Evolutionary conservation across 257 asterid genomes (phyloP), one percentile per base, ranked within the genome.

Genomic region (Jasminum sambac): DNA sequence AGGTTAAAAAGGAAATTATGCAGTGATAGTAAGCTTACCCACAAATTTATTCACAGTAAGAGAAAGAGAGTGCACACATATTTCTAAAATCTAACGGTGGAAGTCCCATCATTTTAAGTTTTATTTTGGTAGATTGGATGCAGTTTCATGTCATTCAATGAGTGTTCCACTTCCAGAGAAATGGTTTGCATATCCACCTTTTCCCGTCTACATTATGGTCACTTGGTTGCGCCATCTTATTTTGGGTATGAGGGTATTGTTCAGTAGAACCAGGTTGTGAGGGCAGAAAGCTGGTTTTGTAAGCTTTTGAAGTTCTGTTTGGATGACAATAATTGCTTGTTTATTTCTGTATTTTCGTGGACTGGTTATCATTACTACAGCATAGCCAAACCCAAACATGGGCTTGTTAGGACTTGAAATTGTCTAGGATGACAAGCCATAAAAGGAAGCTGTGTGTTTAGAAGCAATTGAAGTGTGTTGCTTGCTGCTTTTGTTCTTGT

Each of bases 261-360:
- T 55, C 34, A 55, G 3, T 55, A 55, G 23, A 55, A 55, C 11
- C 34, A 8, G 61, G 61, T 26, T 52, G 61, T 17, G 26, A n/a
- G 3, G 24, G 61, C 13, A 52, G 61, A 52, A 19, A 52, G 12
- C 2, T 52, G 11, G 10, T 21, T 26, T 21, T 52, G 61, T 52
- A 19, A 52, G 62, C 62, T 55, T 55, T 55, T 55, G 36, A 19
- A 21, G 62, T 55, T 55, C 62, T 55, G 62, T 21, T 23, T 43
- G 2, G 36, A 10, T 55, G 9, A 19, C 23, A 55, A 24, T 11
- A 21, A 55, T 6, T 23, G 36, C 62, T 55, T 26, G n/a, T 23
- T 55, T 21, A 55, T 55, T 23, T 21, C 62, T 14, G 23, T 55
- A 8, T 19, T 55, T 7, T 55, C 9, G 4, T 55, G 26, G 62